Percentiles rank a stretch among this genome's conserved stretches.
phyloP scores from a whole-genome alignment of 208 protist species.

The Leishmania guyanensis region DNA sequence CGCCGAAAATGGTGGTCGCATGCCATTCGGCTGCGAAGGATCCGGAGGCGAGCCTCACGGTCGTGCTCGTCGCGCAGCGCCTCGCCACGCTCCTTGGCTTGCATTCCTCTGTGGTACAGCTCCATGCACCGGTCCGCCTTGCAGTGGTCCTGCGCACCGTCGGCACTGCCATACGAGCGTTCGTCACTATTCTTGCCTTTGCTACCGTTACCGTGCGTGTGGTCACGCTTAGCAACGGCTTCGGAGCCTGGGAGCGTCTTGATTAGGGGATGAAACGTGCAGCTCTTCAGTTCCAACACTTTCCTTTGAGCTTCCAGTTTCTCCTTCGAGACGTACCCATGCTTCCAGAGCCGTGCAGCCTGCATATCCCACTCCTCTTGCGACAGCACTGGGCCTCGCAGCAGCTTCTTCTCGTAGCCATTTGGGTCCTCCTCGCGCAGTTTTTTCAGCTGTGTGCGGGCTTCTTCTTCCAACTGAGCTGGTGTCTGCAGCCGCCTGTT shows the following conservation, averaged over 20 bases:
- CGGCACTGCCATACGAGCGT: not conserved
- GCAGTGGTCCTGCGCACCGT: not conserved
- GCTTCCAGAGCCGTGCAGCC: constrained; percentile 40
- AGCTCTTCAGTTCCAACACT: constrained; percentile 37
- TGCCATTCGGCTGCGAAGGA: constrained; percentile 67
- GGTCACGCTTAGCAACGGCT: no score
- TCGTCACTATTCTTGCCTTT: not conserved
- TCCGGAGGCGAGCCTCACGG: constrained; percentile 38
- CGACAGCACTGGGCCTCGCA: constrained; percentile 36
- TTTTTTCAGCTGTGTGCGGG: constrained; percentile 45
- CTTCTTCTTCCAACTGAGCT: constrained; percentile 29
- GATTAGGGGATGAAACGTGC: constrained; percentile 60
- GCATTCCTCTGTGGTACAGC: constrained; percentile 49
- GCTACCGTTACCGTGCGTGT: not conserved
- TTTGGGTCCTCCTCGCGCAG: constrained; percentile 32
- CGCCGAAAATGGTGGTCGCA: constrained; percentile 85
- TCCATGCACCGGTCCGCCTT: constrained; percentile 43
- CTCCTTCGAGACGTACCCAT: constrained; percentile 45
- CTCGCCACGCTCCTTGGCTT: constrained; percentile 27
- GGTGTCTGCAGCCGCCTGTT: constrained; percentile 24
- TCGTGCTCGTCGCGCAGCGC: constrained; percentile 42
- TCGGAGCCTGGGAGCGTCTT: constrained; percentile 28
- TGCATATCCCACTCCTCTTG: constrained; percentile 38
- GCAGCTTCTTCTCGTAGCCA: constrained; percentile 38
- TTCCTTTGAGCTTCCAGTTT: constrained; percentile 38